Base-by-base conservation (phyloP, 495 filamentous ascomycete species). In the Darksidea phi region DNA sequence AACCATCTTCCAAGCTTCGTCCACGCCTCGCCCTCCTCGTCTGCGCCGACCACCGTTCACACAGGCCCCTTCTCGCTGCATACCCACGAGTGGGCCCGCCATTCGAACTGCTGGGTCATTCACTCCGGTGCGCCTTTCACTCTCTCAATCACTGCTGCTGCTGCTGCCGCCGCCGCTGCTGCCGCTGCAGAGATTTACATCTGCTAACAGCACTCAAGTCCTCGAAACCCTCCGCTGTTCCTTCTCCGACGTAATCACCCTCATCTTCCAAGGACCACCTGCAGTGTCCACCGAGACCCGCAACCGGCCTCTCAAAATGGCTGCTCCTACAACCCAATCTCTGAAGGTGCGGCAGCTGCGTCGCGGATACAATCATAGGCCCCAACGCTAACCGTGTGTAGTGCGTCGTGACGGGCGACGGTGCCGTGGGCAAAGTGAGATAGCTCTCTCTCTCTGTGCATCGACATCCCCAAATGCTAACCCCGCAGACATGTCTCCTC, bases 401-500 rank as follows among this genome's bases (percentile, higher is more conserved):
- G 93, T 98, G 94, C 76, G 94, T 98, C 68, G 94, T 98, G 71
- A 97, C 94, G 47, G 94, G 94, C 74, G 94, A 98, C 75, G 94
- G 94, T 85, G 94, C 94, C 70, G 94, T 98, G 63, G 94, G 94
- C 72, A 98, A 98, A 84, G 92, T 96, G 70, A 73, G 45, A 23
- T 55, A 78, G 67, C 49, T 54, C n/a, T 42, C 21, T 38, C 48
- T 54, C n/a, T 42, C 21, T 38, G 38, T 43, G 34, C 23, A 20
- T 23, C 32, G 8, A 8, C 37, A 1, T 43, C n/a, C 46, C 24
- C 28, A 45, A 56, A 64, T 34, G 61, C 25, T 36, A 34, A 17
- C 10, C 6, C 54, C 12, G 12, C 69, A 97, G 95, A 98, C 94
- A 80, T 98, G 94, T 79, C 88, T 98, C 57, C 87, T 98, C 66